Evolutionary conservation across 2,329 filamentous ascomycete species (phyloP).

Genomic region (Hypocreales sp.): DNA sequence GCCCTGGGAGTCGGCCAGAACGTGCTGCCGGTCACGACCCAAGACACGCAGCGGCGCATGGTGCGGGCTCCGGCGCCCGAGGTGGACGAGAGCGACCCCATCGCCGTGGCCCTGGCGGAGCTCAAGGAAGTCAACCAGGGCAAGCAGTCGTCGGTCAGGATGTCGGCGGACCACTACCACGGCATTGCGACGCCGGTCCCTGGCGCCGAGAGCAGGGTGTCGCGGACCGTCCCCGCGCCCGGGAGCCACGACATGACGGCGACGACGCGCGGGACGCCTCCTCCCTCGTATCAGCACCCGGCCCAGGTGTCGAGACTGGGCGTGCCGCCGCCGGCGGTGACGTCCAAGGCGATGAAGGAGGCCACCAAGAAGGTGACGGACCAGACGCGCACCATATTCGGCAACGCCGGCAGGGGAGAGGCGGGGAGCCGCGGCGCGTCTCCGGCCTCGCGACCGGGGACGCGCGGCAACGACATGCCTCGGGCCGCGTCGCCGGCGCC

Average conservation of each 20-base stretch:
- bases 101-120: slow-evolving; percentile 82
- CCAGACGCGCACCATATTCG: slow-evolving; percentile 71
- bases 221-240: slow-evolving; percentile 43
- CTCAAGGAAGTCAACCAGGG: slow-evolving; percentile 64
- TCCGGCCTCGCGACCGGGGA: slow-evolving; percentile 37
- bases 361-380: slow-evolving; percentile 78
- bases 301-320: slow-evolving; percentile 60
- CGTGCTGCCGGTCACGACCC: slow-evolving; percentile 80
- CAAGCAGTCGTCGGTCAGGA: slow-evolving; percentile 67
- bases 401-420: slow-evolving; percentile 17
- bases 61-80: slow-evolving; percentile 17
- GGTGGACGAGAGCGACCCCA: slow-evolving; percentile 62
- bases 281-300: slow-evolving; percentile 66
- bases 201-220: slow-evolving; percentile 22
- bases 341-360: slow-evolving; percentile 88
- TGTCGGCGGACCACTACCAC: slow-evolving; percentile 91
- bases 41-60: slow-evolving; percentile 38
- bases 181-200: slow-evolving; percentile 77
- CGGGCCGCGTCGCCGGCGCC: slow-evolving; percentile 54
- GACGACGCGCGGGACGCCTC: slow-evolving; percentile 58
- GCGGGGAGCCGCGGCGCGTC: slow-evolving; percentile 15
- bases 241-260: slow-evolving; percentile 29
- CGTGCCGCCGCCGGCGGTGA: slow-evolving; percentile 82
- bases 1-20: slow-evolving; percentile 93
- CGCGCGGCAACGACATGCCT: slow-evolving; percentile 42